Conservation (phyloP, 352 stramenopile genomes). For the Pythium rishiriense region DNA sequence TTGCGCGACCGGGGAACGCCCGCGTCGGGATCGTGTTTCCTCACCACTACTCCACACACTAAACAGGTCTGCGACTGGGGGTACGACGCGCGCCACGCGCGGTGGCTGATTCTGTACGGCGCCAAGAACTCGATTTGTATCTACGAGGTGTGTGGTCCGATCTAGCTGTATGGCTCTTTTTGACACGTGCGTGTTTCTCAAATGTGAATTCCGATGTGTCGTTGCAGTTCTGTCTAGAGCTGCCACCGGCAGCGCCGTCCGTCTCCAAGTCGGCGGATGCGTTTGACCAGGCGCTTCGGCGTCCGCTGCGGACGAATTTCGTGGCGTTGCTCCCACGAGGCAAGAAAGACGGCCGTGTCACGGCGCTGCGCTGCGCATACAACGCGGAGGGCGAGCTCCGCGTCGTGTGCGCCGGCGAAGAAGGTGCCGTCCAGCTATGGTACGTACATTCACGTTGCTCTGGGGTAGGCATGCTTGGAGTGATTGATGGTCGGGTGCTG, state of each 20-base stretch:
- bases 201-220: too few species aligned
- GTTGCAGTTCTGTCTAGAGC: constrained; percentile 11
- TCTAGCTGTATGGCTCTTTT: too few species aligned
- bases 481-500: neutral
- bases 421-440: constrained; percentile 77
- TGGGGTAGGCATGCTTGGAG: too few species aligned
- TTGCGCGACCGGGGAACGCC: neutral
- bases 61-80: constrained; percentile 69
- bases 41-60: neutral
- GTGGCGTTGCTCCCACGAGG: constrained; percentile 49
- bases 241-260: neutral
- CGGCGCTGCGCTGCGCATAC: constrained; percentile 48
- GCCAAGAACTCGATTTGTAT: constrained; percentile 63
- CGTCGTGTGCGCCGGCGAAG: constrained; percentile 62
- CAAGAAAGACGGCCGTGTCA: constrained; percentile 65
- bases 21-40: too few species aligned
- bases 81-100: constrained; percentile 29
- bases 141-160: constrained; percentile 63
- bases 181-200: too few species aligned
- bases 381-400: constrained; percentile 34
- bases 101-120: constrained; percentile 54
- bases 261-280: neutral
- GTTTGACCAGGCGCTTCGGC: constrained; percentile 23
- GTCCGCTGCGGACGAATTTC: constrained; percentile 29
- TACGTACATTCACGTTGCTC: constrained; percentile 26